phyloP scores from a whole-genome alignment of 1,139 yeast species.

The Ashbya aceris region DNA sequence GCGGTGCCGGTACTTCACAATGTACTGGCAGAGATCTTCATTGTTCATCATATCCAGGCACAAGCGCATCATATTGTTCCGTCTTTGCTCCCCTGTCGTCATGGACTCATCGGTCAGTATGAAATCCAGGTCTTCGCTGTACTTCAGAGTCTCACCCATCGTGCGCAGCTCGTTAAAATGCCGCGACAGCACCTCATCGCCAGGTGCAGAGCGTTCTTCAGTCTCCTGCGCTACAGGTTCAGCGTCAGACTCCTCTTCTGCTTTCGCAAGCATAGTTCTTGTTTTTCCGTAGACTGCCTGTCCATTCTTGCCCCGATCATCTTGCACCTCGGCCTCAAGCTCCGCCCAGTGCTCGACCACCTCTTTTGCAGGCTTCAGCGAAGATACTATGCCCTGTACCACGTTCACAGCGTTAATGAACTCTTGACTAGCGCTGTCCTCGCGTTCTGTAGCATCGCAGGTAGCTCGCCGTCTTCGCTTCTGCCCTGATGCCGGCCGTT shows the following conservation, averaged over 20 bases:
- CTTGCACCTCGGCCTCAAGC: background rate
- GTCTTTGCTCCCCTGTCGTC: background rate
- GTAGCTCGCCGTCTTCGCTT: conserved; percentile 13
- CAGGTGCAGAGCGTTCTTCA: conserved; percentile 5
- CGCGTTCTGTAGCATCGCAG: background rate
- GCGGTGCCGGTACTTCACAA: conserved; percentile 11
- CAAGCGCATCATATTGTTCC: conserved; percentile 15
- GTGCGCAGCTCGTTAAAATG: conserved; percentile 23
- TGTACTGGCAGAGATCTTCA: conserved; percentile 12
- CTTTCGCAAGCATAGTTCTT: conserved; percentile 19
- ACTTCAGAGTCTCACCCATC: conserved; percentile 23
- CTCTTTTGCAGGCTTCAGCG: conserved; percentile 5
- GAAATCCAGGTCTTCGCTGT: conserved; percentile 26
- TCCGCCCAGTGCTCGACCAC: background rate
- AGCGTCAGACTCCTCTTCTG: conserved; percentile 3
- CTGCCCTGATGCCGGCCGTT: conserved; percentile 8
- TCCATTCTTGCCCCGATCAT: background rate
- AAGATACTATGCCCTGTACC: conserved; percentile 7
- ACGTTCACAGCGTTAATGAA: conserved; percentile 8
- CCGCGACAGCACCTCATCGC: conserved; percentile 6
- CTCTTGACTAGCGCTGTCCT: conserved; percentile 2
- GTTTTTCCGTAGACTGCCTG: conserved; percentile 20
- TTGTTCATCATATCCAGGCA: conserved; percentile 17
- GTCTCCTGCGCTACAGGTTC: conserved; percentile 7
- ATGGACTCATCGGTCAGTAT: conserved; percentile 9